Base-by-base conservation (phyloP, 306 rosid species). In the Medicago lupulina region DNA sequence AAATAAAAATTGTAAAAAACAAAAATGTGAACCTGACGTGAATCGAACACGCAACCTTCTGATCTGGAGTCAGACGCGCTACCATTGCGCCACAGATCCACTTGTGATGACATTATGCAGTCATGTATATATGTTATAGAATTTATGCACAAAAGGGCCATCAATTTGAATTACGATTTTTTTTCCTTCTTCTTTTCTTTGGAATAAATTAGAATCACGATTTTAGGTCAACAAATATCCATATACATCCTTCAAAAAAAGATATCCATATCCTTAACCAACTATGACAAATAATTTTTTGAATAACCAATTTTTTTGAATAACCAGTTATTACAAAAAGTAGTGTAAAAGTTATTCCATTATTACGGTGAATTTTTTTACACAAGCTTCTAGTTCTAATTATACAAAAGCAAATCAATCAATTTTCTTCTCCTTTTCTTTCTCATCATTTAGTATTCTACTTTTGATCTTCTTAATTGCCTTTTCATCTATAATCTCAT, bases 61-160 rank as follows among this genome's bases (percentile, higher is more conserved):
- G 84, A 84, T 80, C 87, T 84, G 84, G 87, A 84, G 84, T 84
- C 87, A 84, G 87, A 84, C 84, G 87, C 82, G 84, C 87, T 84
- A 80, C 87, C 87, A 80, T 84, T 84, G 82, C 82, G 80, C 84
- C 87, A 84, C 84, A 76, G 84, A 84, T 84, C 87, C 64, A 5
- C 0, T 12, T 12, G 9, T 58, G 39, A 0, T 9, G 9, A 0
- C 0, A 0, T 4, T 1, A 0, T n/a, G 12, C 16, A 13, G 9
- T 50, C 8, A 2, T 0, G 6, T 0, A 1, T 50, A 50, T 50
- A 50, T 0, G 0, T 3, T 5, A 49, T 0, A 49, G 1, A 1
- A 6, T 49, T 15, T 5, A 5, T 1, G 16, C 17, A 15, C 17
- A 49, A 49, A 49, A 49, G 3, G 18, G 8, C 1, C 17, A 2